Base-by-base conservation (phyloP, 768 basidiomycete genomes). In the Trametes cingulata region DNA sequence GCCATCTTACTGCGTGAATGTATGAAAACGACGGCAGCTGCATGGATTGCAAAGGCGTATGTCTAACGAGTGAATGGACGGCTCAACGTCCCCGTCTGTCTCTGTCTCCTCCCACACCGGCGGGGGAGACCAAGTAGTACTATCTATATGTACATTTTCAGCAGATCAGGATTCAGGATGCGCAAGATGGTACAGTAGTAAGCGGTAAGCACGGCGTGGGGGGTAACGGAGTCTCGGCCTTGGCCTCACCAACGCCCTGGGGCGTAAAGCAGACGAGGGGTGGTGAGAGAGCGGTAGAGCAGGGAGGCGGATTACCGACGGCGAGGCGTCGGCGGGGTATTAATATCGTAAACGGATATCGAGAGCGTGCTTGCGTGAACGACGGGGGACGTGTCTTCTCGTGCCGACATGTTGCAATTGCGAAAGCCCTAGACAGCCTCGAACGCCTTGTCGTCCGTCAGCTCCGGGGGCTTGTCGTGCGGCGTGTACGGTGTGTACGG, bases 381-480 rank as follows among this genome's bases (percentile, higher is more conserved):
- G 33, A 35, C 9, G 54, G 29, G 43, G 43, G 47, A 47, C 39
- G 14, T 9, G 27, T 50, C 47, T 40, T 56, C 10, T 33, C 22
- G 17, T 40, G 2, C 15, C 37, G 19, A n/a, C 17, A 9, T 19
- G 19, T 17, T 3, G 35, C 8, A 15, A 14, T 19, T 12, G 19
- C 29, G 12, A 15, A 10, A 13, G 10, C 7, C 14, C 58, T 46
- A 58, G 6, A 62, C 61, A 22, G 61, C 61, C 39, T 41, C 24
- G 56, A 35, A 55, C 35, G 40, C n/a, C 29, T 39, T 55, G 29
- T 56, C 42, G 36, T 47, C 50, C 36, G 47, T 43, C 37, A 61
- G 60, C 25, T 56, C 55, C 19, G n/a, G 35, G 6, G 49, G 40
- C 48, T 64, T 62, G 52, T 58, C 51, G 15, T 45, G 50, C 37